Evolutionary conservation across 2,329 filamentous ascomycete species (phyloP).

Genomic region (Harringtonia aguacate): DNA sequence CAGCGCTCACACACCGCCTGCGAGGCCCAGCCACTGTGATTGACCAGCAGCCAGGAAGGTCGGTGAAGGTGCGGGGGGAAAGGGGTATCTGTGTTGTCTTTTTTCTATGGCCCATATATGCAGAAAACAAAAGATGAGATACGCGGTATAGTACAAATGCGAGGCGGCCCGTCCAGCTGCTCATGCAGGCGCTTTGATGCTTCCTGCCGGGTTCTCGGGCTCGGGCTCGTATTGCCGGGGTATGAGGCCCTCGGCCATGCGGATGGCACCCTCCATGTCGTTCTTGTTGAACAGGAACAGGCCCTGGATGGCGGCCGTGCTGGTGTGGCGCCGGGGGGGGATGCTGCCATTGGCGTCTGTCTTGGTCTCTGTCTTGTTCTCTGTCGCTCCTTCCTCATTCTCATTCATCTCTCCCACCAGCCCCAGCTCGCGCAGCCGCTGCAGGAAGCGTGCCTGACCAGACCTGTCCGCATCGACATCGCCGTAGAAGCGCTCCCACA

Average conservation of each 20-base stretch:
- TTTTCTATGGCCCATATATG: too few relatives aligned
- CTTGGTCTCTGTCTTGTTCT: constrained; percentile 28
- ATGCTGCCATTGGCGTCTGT: background rate
- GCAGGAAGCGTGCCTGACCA: constrained; percentile 59
- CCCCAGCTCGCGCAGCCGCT: constrained; percentile 56
- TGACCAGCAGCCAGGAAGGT: too few relatives aligned
- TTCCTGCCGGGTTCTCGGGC: constrained; percentile 24
- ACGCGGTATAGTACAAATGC: too few relatives aligned
- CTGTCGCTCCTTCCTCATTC: too few relatives aligned
- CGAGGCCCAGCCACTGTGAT: too few relatives aligned
- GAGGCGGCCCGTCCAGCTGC: too few relatives aligned
- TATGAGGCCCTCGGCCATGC: constrained; percentile 60
- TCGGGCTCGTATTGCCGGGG: constrained; percentile 44
- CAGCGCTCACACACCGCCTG: too few relatives aligned
- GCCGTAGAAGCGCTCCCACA: constrained; percentile 94
- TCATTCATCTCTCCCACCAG: too few relatives aligned
- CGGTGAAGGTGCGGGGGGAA: too few relatives aligned
- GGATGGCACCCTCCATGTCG: constrained; percentile 76
- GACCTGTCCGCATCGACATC: constrained; percentile 58
- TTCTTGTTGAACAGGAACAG: constrained; percentile 94
- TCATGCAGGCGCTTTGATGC: constrained; percentile 29
- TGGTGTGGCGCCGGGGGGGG: constrained; percentile 47
- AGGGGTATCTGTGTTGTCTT: too few relatives aligned
- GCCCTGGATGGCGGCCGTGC: constrained; percentile 86
- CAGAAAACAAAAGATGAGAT: too few relatives aligned